These are phyloP conservation scores for Pleomassaria siparia DNA, from an alignment of 2,329 filamentous ascomycete species.

Conservation along the genomic window DNA sequence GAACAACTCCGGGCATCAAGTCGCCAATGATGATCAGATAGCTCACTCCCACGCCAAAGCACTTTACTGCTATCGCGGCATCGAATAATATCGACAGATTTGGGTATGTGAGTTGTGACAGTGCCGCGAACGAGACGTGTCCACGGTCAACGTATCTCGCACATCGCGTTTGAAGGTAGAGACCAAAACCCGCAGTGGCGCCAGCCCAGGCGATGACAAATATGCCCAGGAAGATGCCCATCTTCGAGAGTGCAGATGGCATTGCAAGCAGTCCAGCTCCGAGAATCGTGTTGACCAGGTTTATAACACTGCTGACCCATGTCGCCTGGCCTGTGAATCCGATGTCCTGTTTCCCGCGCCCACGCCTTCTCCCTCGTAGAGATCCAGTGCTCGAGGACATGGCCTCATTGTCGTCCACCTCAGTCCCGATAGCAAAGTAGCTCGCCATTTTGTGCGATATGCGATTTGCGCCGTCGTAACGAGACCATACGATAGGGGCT, in stretches of 20 bases:
- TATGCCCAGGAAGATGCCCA: constrained; percentile 85
- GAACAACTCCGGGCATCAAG: constrained; percentile 91
- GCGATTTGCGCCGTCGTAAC: constrained; percentile 17
- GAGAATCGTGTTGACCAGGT: constrained; percentile 94
- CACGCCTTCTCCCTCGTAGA: constrained; percentile 47
- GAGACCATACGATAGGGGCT: constrained; percentile 26
- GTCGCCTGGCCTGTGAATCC: constrained; percentile 74
- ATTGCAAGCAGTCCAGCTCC: constrained; percentile 92
- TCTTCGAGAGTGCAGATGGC: constrained; percentile 94
- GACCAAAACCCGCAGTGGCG: constrained; percentile 82
- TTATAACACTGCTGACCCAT: constrained; percentile 89
- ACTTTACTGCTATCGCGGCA: constrained; percentile 93
- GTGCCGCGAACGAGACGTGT: constrained; percentile 88
- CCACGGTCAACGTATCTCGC: constrained; percentile 90
- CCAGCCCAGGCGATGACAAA: constrained; percentile 91
- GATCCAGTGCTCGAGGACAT: constrained; percentile 47
- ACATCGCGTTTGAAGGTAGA: constrained; percentile 93
- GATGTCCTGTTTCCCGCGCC: constrained; percentile 68
- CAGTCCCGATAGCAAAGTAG: constrained; percentile 49
- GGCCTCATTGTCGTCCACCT: constrained; percentile 42
- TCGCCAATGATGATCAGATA: constrained; percentile 99
- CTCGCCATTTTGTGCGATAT: constrained; percentile 44
- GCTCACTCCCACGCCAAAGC: constrained; percentile 94
- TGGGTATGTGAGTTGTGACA: constrained; percentile 95
- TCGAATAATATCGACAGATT: constrained; percentile 96